Percentiles rank a stretch among this genome's conserved stretches.
Conservation (phyloP, 352 stramenopile genomes). For the Phytophthora cactorum region DNA sequence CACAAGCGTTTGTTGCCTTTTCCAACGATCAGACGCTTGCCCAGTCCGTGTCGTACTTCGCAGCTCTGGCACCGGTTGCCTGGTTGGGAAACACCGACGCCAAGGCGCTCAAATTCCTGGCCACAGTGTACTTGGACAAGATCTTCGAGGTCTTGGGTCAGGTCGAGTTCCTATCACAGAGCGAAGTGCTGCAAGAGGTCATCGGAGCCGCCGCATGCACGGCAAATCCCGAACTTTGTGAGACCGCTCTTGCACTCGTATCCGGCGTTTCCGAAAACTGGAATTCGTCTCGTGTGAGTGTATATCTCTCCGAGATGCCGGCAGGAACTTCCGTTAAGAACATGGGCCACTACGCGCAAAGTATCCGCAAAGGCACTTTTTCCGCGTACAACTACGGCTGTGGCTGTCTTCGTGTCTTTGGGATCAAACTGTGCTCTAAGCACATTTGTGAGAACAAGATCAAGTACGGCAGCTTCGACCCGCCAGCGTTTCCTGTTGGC, state of each 20-base stretch:
- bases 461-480: conserved; percentile 50
- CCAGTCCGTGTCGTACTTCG: conserved; percentile 57
- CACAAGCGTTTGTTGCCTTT: conserved; percentile 59
- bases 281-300: conserved; percentile 51
- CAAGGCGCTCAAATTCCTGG: conserved; percentile 33
- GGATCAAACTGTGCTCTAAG: conserved; percentile 40
- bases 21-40: conserved; percentile 55
- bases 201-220: conserved; percentile 42
- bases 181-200: conserved; percentile 42
- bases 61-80: conserved; percentile 48
- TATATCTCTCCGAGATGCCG: conserved; percentile 61
- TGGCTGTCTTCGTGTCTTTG: conserved; percentile 33
- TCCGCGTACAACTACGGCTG: conserved; percentile 59
- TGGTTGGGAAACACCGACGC: conserved; percentile 41
- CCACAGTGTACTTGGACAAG: conserved; percentile 48
- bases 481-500: conserved; percentile 40
- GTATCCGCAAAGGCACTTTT: conserved; percentile 53
- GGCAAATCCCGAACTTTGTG: conserved; percentile 39
- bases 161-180: conserved; percentile 44
- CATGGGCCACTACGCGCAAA: conserved; percentile 55
- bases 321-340: conserved; percentile 66
- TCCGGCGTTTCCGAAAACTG: conserved; percentile 44
- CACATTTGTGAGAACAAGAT: conserved; percentile 55
- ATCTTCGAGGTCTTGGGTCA: conserved; percentile 42
- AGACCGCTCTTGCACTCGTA: conserved; percentile 41